Evolutionary conservation across 2,329 filamentous ascomycete species (phyloP).

Genomic region (Geoglossum cookeanum): DNA sequence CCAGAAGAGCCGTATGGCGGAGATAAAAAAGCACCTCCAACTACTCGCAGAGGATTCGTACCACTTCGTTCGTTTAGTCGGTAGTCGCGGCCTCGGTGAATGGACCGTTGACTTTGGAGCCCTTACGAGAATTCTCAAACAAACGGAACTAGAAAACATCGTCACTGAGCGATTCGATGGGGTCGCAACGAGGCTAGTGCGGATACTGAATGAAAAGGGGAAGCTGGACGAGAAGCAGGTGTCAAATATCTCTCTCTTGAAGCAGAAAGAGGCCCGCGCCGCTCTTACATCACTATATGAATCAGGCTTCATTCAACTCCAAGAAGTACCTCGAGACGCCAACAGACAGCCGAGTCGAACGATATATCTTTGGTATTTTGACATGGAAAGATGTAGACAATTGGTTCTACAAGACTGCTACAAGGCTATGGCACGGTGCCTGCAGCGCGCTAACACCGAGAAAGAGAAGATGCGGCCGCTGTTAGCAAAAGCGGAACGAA

Average conservation of each 20-base stretch:
- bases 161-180: slow-evolving; percentile 61
- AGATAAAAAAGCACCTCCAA: slow-evolving; percentile 54
- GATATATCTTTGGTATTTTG: slow-evolving; percentile 84
- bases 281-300: slow-evolving; percentile 75
- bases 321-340: slow-evolving; percentile 83
- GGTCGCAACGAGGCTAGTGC: slow-evolving; percentile 61
- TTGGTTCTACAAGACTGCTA: slow-evolving; percentile 66
- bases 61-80: slow-evolving; percentile 49
- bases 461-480: slow-evolving; percentile 51
- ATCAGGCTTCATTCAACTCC: slow-evolving; percentile 70
- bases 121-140: slow-evolving; percentile 50
- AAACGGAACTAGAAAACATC: slow-evolving; percentile 63
- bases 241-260: slow-evolving; percentile 61
- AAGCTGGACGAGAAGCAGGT: slow-evolving; percentile 91
- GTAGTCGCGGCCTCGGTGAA: slow-evolving; percentile 42
- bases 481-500: slow-evolving; percentile 63
- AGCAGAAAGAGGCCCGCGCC: slow-evolving; percentile 65
- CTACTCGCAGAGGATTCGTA: slow-evolving; percentile 50
- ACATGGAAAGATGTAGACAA: slow-evolving; percentile 49
- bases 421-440: slow-evolving; percentile 69
- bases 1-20: slow-evolving; percentile 20
- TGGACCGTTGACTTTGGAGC: slow-evolving; percentile 75
- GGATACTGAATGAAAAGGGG: slow-evolving; percentile 69
- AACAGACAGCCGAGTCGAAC: slow-evolving; percentile 65
- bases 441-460: slow-evolving; percentile 66